A percentile compares a stretch with the other conserved stretches of the same genome.
Conservation (phyloP, 2,329 filamentous ascomycete species). For the Pseudogymnoascus sp. region DNA sequence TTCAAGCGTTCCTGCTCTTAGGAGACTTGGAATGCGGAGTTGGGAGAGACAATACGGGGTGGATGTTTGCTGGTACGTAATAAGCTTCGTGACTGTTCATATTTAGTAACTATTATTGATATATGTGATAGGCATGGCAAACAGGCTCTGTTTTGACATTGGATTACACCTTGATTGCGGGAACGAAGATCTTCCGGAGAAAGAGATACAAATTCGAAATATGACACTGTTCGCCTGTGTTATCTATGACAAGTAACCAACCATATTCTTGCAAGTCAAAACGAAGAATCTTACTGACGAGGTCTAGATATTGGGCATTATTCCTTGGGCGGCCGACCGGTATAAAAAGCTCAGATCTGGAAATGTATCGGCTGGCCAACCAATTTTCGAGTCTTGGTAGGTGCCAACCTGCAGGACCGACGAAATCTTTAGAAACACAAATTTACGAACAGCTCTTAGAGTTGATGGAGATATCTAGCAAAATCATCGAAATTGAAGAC, state of each 20-base stretch:
- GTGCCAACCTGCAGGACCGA: slow-evolving; percentile 27
- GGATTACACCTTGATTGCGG: slow-evolving; percentile 41
- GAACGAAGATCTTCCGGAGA: slow-evolving; percentile 35
- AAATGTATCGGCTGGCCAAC: slow-evolving; percentile 38
- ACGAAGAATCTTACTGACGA: not conserved
- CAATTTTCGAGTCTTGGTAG: slow-evolving; percentile 37
- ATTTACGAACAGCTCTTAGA: slow-evolving; percentile 45
- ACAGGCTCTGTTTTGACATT: slow-evolving; percentile 38
- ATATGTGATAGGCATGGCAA: slow-evolving; percentile 30
- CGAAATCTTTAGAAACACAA: slow-evolving; percentile 29
- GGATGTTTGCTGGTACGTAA: slow-evolving; percentile 44
- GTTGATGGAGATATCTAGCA: slow-evolving; percentile 47
- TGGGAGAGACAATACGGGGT: slow-evolving; percentile 44
- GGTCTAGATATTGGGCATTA: slow-evolving; percentile 38
- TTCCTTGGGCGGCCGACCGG: slow-evolving; percentile 45
- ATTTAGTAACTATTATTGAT: slow-evolving; percentile 9
- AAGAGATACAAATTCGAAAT: slow-evolving; percentile 40
- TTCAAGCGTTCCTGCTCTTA: slow-evolving; percentile 43
- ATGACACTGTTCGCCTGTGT: slow-evolving; percentile 45
- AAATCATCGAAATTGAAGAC: slow-evolving; percentile 39
- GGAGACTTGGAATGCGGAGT: slow-evolving; percentile 46
- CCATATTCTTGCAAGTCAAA: too few relatives aligned
- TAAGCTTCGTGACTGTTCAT: not conserved
- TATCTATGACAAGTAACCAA: slow-evolving; percentile 39
- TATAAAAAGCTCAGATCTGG: slow-evolving; percentile 45